Conservation (phyloP, 495 filamentous ascomycete species). For the Corynascus novoguineensis region DNA sequence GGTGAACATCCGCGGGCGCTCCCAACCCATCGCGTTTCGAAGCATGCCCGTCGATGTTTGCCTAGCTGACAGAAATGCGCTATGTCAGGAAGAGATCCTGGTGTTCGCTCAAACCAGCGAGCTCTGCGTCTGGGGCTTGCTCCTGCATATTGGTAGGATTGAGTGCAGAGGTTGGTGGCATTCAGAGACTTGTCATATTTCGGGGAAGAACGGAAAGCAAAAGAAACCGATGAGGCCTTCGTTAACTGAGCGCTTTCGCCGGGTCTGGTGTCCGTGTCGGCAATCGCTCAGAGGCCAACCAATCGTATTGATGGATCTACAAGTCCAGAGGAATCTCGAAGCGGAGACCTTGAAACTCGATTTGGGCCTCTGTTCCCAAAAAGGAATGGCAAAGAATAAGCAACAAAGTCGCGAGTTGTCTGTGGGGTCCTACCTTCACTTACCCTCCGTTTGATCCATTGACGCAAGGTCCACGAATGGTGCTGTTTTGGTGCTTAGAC, state of each 20-base stretch:
- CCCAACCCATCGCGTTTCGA: background rate
- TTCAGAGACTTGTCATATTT: background rate
- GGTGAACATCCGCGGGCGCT: background rate
- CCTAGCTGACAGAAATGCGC: background rate
- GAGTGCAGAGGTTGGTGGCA: background rate
- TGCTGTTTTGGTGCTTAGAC: background rate
- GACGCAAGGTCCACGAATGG: background rate
- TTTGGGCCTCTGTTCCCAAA: background rate
- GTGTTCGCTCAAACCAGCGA: background rate
- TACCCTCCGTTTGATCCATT: background rate
- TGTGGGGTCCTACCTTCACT: slow-evolving; percentile 3
- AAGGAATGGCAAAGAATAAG: slow-evolving; percentile 9
- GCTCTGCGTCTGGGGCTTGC: background rate
- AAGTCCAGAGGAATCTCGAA: background rate
- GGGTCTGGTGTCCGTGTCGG: background rate
- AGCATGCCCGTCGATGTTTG: background rate
- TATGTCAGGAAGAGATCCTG: background rate
- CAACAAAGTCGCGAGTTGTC: background rate
- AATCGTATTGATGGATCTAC: background rate
- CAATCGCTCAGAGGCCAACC: background rate
- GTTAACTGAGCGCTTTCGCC: background rate
- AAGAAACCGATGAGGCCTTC: background rate
- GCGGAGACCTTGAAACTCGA: background rate
- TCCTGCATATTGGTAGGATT: background rate
- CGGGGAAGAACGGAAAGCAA: background rate